Conservation (phyloP, 176 grass and related monocot genomes). For the Bromus sterilis region DNA sequence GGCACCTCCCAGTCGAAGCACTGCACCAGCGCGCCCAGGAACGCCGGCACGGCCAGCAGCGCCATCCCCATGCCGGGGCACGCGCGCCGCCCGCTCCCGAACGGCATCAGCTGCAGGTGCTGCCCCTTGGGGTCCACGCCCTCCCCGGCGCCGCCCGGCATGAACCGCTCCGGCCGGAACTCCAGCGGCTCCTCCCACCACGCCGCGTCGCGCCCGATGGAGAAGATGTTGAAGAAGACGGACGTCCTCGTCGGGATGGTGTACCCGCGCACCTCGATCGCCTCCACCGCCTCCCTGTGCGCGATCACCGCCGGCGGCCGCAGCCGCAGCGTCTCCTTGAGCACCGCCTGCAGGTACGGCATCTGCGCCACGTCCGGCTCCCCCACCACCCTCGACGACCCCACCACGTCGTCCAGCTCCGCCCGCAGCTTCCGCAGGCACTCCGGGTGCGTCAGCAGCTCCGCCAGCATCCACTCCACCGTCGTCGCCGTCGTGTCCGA, state of each 20-base stretch:
- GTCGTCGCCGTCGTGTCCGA: background rate
- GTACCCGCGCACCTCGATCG: background rate
- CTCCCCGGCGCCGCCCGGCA: conserved; percentile 18
- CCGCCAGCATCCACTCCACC: conserved; percentile 8
- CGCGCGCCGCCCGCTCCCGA: conserved; percentile 61
- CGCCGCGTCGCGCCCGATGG: background rate
- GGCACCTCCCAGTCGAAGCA: conserved; percentile 59
- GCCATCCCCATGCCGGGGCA: conserved; percentile 64
- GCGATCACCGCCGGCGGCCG: background rate
- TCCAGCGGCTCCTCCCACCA: conserved; percentile 50
- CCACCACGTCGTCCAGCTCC: background rate
- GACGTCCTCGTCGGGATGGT: background rate
- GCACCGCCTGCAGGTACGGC: conserved; percentile 9
- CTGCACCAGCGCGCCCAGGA: conserved; percentile 54
- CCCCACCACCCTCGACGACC: background rate
- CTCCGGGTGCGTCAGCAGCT: background rate
- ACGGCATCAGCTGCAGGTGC: conserved; percentile 59
- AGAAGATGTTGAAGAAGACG: conserved; percentile 1
- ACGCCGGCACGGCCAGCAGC: conserved; percentile 41
- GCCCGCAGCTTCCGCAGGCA: background rate
- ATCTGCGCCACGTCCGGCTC: background rate
- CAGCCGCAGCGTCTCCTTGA: background rate
- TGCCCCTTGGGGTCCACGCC: conserved; percentile 43
- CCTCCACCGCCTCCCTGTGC: background rate
- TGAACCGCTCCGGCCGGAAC: conserved; percentile 69